Conservation (phyloP, 2,329 filamentous ascomycete species). For the Didymella glomerata region DNA sequence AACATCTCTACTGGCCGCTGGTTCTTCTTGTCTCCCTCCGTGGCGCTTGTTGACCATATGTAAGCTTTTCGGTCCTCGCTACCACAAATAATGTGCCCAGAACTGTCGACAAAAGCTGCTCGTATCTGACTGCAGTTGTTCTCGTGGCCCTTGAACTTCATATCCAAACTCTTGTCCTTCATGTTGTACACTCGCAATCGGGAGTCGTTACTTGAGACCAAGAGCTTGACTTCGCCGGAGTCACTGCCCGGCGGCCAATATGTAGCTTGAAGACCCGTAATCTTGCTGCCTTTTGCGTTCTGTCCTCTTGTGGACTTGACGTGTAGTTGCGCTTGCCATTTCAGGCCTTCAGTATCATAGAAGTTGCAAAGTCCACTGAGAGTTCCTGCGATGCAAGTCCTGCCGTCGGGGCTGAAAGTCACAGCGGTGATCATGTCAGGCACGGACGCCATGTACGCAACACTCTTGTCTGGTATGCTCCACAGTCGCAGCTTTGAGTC, state of each 20-base stretch:
- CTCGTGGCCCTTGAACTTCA: conserved; percentile 91
- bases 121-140: conserved; percentile 91
- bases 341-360: conserved; percentile 91
- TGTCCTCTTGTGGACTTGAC: conserved; percentile 92
- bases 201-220: conserved; percentile 95
- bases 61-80: conserved; percentile 92
- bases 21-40: conserved; percentile 73
- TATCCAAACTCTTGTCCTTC: conserved; percentile 81
- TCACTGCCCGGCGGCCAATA: conserved; percentile 64
- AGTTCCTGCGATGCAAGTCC: conserved; percentile 86
- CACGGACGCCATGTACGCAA: conserved; percentile 80
- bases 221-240: conserved; percentile 76
- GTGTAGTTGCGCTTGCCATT: conserved; percentile 83
- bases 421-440: conserved; percentile 94
- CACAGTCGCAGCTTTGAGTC: conserved; percentile 89
- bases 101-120: conserved; percentile 87
- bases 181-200: conserved; percentile 89
- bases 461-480: conserved; percentile 96
- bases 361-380: conserved; percentile 86
- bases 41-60: conserved; percentile 77
- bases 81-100: conserved; percentile 85
- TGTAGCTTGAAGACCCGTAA: conserved; percentile 88
- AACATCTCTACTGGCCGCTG: conserved; percentile 88
- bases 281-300: conserved; percentile 96
- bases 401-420: conserved; percentile 91